These are phyloP conservation scores for Coemansia biformis DNA, from an alignment of 192 early-diverging fungal genomes.

Conservation along the genomic window DNA sequence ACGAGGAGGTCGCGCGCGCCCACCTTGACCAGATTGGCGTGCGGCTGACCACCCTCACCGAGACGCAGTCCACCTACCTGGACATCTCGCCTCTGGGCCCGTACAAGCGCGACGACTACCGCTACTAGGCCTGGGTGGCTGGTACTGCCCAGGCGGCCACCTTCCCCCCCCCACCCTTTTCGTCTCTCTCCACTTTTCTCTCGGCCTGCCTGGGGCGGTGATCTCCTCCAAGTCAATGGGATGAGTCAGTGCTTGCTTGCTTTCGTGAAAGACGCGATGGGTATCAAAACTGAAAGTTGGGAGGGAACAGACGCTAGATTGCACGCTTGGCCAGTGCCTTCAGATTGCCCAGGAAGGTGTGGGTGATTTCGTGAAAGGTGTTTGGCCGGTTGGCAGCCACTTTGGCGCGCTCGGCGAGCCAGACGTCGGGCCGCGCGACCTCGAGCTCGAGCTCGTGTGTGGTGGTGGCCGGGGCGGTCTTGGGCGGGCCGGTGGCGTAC, in stretches of 20 bases:
- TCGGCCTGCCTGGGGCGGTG: too few species aligned
- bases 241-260: too few species aligned
- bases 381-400: constrained; percentile 56
- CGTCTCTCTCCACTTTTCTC: too few species aligned
- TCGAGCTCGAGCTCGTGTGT: constrained; percentile 85
- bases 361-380: constrained; percentile 64
- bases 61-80: constrained; percentile 76
- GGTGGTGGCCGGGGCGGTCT: constrained; percentile 43
- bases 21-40: constrained; percentile 94
- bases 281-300: too few species aligned
- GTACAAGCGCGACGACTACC: constrained; percentile 97
- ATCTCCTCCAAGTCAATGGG: too few species aligned
- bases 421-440: constrained; percentile 54
- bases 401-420: constrained; percentile 61
- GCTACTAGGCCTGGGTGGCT: too few species aligned
- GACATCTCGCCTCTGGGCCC: constrained; percentile 77
- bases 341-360: constrained; percentile 75
- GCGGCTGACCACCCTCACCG: constrained; percentile 78
- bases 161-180: constrained; percentile 1
- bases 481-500: constrained; percentile 39
- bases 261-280: too few species aligned
- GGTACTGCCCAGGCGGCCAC: too few species aligned
- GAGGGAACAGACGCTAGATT: constrained; percentile 3
- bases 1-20: constrained; percentile 96
- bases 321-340: constrained; percentile 55